Base-by-base conservation (phyloP, 306 rosid genomes). In the Rosa persica region DNA sequence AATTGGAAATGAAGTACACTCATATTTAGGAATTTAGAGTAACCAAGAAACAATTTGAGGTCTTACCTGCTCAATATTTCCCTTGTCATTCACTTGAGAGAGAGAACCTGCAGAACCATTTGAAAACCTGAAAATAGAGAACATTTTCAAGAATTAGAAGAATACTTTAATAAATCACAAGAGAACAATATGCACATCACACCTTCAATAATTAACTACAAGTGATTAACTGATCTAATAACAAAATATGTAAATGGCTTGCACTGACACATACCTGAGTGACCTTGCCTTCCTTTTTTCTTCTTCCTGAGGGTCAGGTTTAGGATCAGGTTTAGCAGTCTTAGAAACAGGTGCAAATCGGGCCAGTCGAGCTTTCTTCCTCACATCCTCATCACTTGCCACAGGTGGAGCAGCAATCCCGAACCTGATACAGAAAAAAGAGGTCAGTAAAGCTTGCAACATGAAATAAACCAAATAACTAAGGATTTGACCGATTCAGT, bases 351-450 rank as follows among this genome's bases (percentile, higher is more conserved):
- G 81, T 11, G 93, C 81, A 81, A 93, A 93, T 79, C 92, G 88
- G 72, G 89, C 93, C 68, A 86, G 88, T 42, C 97, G 89, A 65
- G 99, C 99, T 90, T 95, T 93, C 89, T 95, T 95, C 87, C 85
- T 95, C 17, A 87, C 89, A 40, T 87, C 89, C 62, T 85, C 86
- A 12, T 89, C 96, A 60, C 92, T 58, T 73, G 89, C 40, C n/a
- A 86, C 76, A 52, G 93, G 42, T 16, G 90, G 81, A 76, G 51
- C 77, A 36, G 90, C 81, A 76, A 87, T 75, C 19, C 96, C 97
- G 85, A 95, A 95, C 88, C 98, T 95, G 79, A 52, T 74, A 74
- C 81, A 22, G 75, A 81, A 19, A 58, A 72, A 60, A 68, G 12
- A 27, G 40, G 70, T 17, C 43, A 49, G 12, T 9, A 47, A 23